A percentile compares a stretch with the other conserved stretches of the same genome.
Evolutionary conservation across 371 early-diverging fungal species (phyloP).

Genomic region (Amoeboaphelidium occidentale): DNA sequence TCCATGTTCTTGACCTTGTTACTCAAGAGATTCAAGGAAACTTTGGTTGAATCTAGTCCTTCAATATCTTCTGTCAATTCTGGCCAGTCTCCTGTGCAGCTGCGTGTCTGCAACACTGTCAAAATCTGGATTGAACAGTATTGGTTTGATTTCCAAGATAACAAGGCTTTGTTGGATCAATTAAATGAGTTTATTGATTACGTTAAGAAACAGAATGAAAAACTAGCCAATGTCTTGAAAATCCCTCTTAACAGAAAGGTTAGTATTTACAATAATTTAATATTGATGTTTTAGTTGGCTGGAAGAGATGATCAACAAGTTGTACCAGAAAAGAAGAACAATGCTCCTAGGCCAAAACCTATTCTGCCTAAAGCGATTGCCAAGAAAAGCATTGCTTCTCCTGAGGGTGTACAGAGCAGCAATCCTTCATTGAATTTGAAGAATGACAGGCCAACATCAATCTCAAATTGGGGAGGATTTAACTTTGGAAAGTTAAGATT

Average conservation of each 20-base stretch:
- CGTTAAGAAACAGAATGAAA: conserved; percentile 8
- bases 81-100: background rate
- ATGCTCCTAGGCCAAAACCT: conserved; percentile 14
- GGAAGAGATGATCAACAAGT: too few relatives aligned
- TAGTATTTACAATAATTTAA: background rate
- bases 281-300: background rate
- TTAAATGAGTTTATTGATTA: conserved; percentile 23
- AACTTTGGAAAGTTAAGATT: background rate
- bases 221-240: conserved; percentile 9
- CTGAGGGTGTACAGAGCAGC: too few relatives aligned
- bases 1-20: conserved; percentile 12
- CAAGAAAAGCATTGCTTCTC: conserved; percentile 8
- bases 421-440: background rate
- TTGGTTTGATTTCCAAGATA: conserved; percentile 15
- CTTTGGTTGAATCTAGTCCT: background rate
- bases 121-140: conserved; percentile 24
- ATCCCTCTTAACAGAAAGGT: conserved; percentile 11
- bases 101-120: conserved; percentile 13
- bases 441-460: background rate
- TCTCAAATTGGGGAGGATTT: background rate
- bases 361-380: conserved; percentile 17
- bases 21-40: background rate
- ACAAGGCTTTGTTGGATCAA: conserved; percentile 18
- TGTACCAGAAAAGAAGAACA: background rate
- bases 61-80: background rate